phyloP scores from a whole-genome alignment of 352 stramenopile genomes.

The Globisporangium takayamanum region DNA sequence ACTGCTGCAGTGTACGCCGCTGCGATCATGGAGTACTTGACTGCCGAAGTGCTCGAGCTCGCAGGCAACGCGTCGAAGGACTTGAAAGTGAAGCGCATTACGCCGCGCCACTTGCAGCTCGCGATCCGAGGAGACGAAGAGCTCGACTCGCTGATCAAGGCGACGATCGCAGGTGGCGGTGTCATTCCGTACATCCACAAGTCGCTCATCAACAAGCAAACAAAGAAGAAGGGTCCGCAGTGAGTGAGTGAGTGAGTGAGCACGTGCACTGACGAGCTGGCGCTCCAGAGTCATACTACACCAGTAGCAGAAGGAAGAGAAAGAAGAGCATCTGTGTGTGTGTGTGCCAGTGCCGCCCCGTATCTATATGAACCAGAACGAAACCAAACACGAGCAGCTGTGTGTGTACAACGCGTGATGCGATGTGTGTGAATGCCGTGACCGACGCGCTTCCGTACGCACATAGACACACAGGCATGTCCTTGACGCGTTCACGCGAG shows the following conservation, averaged over 20 bases:
- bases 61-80: constrained; percentile 97
- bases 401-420: no score
- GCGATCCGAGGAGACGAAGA: constrained; percentile 99
- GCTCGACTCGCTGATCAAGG: constrained; percentile 99
- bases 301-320: background rate
- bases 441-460: no score
- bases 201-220: constrained; percentile 98
- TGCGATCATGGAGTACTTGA: constrained; percentile 99
- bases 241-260: constrained; percentile 18
- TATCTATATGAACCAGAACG: no score
- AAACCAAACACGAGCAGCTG: no score
- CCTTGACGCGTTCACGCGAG: no score
- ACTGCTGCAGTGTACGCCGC: constrained; percentile 99
- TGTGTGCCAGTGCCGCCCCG: no score
- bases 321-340: background rate
- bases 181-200: constrained; percentile 99
- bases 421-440: no score
- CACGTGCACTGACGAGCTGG: background rate
- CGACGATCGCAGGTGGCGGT: constrained; percentile 99
- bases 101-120: constrained; percentile 98
- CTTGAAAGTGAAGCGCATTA: constrained; percentile 98
- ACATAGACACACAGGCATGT: no score
- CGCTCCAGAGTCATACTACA: background rate
- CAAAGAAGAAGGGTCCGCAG: constrained; percentile 81
- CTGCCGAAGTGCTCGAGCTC: constrained; percentile 99